Evolutionary conservation across 345 rosid genomes (phyloP).

Genomic region (Theobroma cacao): DNA sequence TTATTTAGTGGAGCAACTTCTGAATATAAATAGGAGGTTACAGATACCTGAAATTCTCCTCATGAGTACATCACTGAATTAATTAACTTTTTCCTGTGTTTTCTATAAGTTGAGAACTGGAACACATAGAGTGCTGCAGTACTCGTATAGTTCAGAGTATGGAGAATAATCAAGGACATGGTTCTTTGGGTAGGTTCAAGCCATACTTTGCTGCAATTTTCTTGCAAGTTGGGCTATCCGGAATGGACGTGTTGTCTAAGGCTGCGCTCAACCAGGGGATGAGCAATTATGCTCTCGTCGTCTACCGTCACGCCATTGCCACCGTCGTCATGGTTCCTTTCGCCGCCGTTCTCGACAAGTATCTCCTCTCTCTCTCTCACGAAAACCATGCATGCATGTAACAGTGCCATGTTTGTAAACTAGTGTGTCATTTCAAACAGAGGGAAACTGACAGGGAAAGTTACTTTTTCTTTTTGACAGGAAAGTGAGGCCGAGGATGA

Average conservation of each 20-base stretch:
- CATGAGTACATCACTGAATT: not conserved
- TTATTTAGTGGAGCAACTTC: not conserved
- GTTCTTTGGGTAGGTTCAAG: slow-evolving; percentile 36
- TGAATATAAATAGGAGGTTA: not conserved
- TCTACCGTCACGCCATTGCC: slow-evolving; percentile 84
- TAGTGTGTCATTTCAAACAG: too few relatives aligned
- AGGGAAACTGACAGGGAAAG: not conserved
- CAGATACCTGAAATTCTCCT: not conserved
- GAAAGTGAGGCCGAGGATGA: slow-evolving; percentile 81
- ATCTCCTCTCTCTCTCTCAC: slow-evolving; percentile 6
- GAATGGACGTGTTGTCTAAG: slow-evolving; percentile 81
- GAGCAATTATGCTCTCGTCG: slow-evolving; percentile 84
- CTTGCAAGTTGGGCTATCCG: slow-evolving; percentile 84
- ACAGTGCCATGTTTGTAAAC: not conserved
- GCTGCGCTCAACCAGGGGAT: slow-evolving; percentile 77
- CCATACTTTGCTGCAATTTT: slow-evolving; percentile 63
- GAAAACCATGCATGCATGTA: not conserved
- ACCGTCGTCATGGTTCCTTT: slow-evolving; percentile 76
- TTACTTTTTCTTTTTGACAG: slow-evolving; percentile 27
- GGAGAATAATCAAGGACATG: slow-evolving; percentile 22
- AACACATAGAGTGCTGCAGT: not conserved
- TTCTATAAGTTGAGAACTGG: not conserved
- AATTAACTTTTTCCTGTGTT: not conserved
- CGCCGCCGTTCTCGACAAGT: slow-evolving; percentile 68
- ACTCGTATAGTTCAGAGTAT: not conserved